phyloP scores from a whole-genome alignment of 2,329 filamentous ascomycete genomes.

The Penicillium sp. region DNA sequence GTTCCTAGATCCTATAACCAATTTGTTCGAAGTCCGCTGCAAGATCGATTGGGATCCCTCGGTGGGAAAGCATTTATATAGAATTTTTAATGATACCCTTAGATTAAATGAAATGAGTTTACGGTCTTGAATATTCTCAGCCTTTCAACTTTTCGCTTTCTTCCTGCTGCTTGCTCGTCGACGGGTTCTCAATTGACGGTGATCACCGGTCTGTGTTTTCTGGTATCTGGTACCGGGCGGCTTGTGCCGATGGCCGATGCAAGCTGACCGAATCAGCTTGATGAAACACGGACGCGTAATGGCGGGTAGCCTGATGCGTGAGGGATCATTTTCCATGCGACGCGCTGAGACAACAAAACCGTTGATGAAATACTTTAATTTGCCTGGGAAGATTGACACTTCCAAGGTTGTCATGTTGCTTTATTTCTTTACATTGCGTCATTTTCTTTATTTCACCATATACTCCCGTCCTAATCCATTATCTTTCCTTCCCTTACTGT shows the following conservation, averaged over 20 bases:
- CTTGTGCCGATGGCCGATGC: not conserved
- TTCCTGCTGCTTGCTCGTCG: not conserved
- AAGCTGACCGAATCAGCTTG: not conserved
- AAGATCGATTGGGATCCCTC: not conserved
- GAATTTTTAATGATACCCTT: constrained; percentile 10
- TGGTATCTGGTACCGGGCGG: not conserved
- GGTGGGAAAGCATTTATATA: not conserved
- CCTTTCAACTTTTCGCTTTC: not conserved
- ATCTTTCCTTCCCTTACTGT: too few relatives aligned
- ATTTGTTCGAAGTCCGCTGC: not conserved
- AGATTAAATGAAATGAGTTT: constrained; percentile 6
- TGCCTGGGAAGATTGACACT: too few relatives aligned
- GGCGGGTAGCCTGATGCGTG: not conserved
- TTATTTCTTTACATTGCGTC: too few relatives aligned
- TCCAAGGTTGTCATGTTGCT: too few relatives aligned
- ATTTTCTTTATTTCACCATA: too few relatives aligned
- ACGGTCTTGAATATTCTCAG: not conserved
- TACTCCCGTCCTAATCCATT: too few relatives aligned
- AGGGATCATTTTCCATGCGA: not conserved
- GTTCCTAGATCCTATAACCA: not conserved
- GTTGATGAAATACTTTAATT: not conserved
- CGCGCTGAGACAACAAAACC: not conserved
- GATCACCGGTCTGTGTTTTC: not conserved
- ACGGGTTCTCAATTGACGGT: not conserved
- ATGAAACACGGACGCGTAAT: constrained; percentile 4